Conservation (phyloP, 768 basidiomycete genomes). For the Termitomyces sp. region DNA sequence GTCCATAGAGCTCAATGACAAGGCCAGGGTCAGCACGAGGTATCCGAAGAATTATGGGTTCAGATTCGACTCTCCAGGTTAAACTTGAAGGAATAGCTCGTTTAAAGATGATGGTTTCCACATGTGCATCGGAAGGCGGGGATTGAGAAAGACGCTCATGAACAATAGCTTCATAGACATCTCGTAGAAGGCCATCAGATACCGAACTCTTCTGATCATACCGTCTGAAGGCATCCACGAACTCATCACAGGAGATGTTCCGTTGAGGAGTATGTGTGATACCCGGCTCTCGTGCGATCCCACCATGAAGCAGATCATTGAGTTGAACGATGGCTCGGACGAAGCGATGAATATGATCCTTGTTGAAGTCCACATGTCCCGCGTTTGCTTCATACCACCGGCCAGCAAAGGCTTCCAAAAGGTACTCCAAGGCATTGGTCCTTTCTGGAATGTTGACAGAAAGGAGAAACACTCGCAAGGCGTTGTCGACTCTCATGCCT, state of each 20-base stretch:
- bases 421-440: conserved; percentile 53
- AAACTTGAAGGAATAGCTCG: conserved; percentile 73
- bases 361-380: conserved; percentile 74
- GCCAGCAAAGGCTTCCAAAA: conserved; percentile 82
- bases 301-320: conserved; percentile 83
- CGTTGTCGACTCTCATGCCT: conserved; percentile 83
- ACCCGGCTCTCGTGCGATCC: conserved; percentile 62
- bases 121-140: conserved; percentile 40
- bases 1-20: conserved; percentile 80
- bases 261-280: conserved; percentile 51
- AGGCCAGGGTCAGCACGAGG: conserved; percentile 84
- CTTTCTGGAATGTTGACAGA: conserved; percentile 61
- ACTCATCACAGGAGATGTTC: conserved; percentile 72
- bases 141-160: conserved; percentile 74
- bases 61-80: conserved; percentile 86
- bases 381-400: conserved; percentile 92
- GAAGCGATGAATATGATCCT: conserved; percentile 73
- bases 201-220: conserved; percentile 72
- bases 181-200: conserved; percentile 71
- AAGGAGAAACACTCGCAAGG: conserved; percentile 85
- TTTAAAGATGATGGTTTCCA: conserved; percentile 70
- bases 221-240: conserved; percentile 78
- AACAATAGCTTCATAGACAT: conserved; percentile 77
- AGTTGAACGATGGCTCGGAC: conserved; percentile 83
- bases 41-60: conserved; percentile 83